Base-by-base conservation (phyloP, 345 rosid genomes). In the Crucihimalaya himalaica region DNA sequence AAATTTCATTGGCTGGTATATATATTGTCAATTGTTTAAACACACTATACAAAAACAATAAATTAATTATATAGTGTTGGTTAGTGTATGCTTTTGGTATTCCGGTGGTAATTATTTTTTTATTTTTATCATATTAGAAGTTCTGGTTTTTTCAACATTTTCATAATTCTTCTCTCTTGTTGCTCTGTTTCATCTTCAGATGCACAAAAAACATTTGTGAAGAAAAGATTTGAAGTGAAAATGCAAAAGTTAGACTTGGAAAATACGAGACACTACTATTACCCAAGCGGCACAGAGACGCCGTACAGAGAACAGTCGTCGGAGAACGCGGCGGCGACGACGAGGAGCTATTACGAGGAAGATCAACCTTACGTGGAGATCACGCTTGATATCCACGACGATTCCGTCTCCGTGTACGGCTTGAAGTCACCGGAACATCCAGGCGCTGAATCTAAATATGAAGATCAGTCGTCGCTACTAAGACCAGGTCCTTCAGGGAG, bases 361-460 rank as follows among this genome's bases (percentile, higher is more conserved):
- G 63, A 81, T 12, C 71, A 84, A 55, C 68, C 77, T 2, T 93
- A 85, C 34, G 98, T 90, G 5, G 98, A 93, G 83, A 87, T 93
- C 70, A 84, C 97, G 20, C 84, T 90, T 1, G 97, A 88, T 59
- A 80, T 93, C 63, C 83, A 83, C 29, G 89, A 90, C 4, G 90
- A 88, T 28, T 86, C 88, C 0, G 93, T 92, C 11, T 89, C 88
- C 14, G 96, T 93, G 3, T 88, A 93, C 84, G 87, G 93, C 57
- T 89, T 88, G 18, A 54, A 76, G 68, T 65, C 90, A 1, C 82
- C 86, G 1, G 45, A 63, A 15, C 84, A 84, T 12, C 65, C 57
- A 0, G 84, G 82, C 0, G 83, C 86, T 18, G 81, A 70, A 5
- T 52, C 60, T 2, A 87, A 81, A 47, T 16, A 32, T 34, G 85